Evolutionary conservation across 495 filamentous ascomycete genomes (phyloP).

Genomic region (Lophiotrema nucula): DNA sequence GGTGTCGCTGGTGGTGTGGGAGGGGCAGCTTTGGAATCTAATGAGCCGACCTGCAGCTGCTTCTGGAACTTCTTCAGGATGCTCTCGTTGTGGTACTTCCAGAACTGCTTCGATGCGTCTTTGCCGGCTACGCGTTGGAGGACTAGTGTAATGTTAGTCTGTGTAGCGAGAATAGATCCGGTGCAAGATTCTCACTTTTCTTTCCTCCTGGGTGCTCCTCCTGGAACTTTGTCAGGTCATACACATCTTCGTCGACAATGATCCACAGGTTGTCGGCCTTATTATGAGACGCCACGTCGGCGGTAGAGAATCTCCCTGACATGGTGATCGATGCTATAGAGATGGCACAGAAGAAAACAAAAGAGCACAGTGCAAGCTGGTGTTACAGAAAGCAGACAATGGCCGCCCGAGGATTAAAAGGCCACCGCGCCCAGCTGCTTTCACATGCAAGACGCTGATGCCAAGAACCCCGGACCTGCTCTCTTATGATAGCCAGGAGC

Average conservation of each 20-base stretch:
- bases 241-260: slow-evolving; percentile 92
- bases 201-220: slow-evolving; percentile 95
- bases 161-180: not conserved
- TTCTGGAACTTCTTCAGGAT: slow-evolving; percentile 95
- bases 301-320: slow-evolving; percentile 80
- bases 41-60: slow-evolving; percentile 81
- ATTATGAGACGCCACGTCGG: slow-evolving; percentile 87
- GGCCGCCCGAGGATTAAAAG: slow-evolving; percentile 11
- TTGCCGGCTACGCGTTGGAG: slow-evolving; percentile 91
- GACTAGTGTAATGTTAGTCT: slow-evolving; percentile 49
- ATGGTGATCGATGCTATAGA: slow-evolving; percentile 53
- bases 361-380: slow-evolving; percentile 8
- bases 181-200: slow-evolving; percentile 64
- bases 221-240: slow-evolving; percentile 92
- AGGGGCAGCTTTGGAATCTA: slow-evolving; percentile 76
- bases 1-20: slow-evolving; percentile 55
- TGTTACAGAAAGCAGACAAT: slow-evolving; percentile 13
- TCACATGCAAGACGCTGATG: slow-evolving; percentile 20
- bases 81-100: slow-evolving; percentile 97
- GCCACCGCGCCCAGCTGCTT: slow-evolving; percentile 14
- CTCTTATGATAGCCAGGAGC: slow-evolving; percentile 12
- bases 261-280: slow-evolving; percentile 84
- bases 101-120: slow-evolving; percentile 97
- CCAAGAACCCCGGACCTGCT: slow-evolving; percentile 16
- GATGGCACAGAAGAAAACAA: slow-evolving; percentile 6